A percentile compares a stretch with the other conserved stretches of the same genome.
Evolutionary conservation across 2,329 filamentous ascomycete species (phyloP).

Genomic region (Botryotinia narcissicola): DNA sequence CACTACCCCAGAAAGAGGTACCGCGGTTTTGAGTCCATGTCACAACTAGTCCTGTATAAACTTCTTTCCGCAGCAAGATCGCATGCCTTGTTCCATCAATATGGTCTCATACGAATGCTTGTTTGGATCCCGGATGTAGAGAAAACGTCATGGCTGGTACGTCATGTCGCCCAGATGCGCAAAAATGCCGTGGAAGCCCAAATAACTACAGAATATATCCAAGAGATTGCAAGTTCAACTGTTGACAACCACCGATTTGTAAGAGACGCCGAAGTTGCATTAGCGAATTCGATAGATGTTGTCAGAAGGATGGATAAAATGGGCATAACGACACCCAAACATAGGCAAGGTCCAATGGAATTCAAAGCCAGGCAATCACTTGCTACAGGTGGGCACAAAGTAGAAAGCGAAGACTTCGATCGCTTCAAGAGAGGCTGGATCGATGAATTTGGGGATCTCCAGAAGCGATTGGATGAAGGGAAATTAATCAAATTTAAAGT

Average conservation of each 20-base stretch:
- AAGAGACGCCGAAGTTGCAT: constrained; percentile 50
- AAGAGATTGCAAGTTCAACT: constrained; percentile 51
- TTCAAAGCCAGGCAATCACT: constrained; percentile 15
- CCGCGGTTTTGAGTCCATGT: constrained; percentile 54
- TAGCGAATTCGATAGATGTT: constrained; percentile 44
- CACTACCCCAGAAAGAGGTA: constrained; percentile 52
- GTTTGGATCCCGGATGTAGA: constrained; percentile 67
- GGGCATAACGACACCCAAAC: constrained; percentile 45
- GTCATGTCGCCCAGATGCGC: constrained; percentile 52
- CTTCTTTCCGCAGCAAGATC: constrained; percentile 58
- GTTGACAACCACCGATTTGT: constrained; percentile 32
- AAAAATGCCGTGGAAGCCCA: constrained; percentile 60
- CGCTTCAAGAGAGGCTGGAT: constrained; percentile 2
- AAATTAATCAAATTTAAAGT: not conserved
- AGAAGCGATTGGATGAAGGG: not conserved
- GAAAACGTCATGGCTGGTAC: constrained; percentile 58
- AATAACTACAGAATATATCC: constrained; percentile 56
- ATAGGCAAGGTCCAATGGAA: constrained; percentile 44
- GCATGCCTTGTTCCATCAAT: constrained; percentile 64
- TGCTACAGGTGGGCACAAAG: constrained; percentile 25
- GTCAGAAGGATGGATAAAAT: constrained; percentile 48
- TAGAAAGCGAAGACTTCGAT: constrained; percentile 8
- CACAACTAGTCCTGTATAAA: constrained; percentile 58
- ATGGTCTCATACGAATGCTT: constrained; percentile 77
- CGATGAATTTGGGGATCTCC: not conserved